Base-by-base conservation (phyloP, 2,329 filamentous ascomycete species). In the Zymoseptoria pseudotritici region DNA sequence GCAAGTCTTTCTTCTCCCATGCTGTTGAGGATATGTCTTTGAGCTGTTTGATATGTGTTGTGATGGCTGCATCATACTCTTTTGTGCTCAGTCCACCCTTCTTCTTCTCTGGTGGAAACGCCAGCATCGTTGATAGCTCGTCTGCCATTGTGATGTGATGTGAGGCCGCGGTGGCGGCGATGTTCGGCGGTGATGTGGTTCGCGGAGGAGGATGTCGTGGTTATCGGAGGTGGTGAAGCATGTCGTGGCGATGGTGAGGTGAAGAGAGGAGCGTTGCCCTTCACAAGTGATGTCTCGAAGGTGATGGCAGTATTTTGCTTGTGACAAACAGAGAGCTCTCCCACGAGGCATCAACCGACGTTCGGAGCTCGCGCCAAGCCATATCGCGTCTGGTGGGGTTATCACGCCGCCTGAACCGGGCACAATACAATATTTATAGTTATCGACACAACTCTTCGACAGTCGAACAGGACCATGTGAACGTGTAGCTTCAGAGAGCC, bases 51-150 rank as follows among this genome's bases (percentile, higher is more conserved):
- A 76, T 61, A 65, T 74, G 77, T 11, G 62, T 62, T 42, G 68
- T 70, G 55, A 74, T 71, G 50, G 69, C 64, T 46, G 65, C 66
- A 61, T 79, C 76, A 60, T 78, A 78, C 24, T 76, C 73, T 53
- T 73, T 73, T 59, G 71, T 63, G 26, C 67, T 69, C 9, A 76
- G 46, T 17, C 54, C 53, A 19, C 64, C 63, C 50, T 60, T 58
- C 50, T 61, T 60, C 52, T 63, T 61, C 26, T 70, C 68, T 2
- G 71, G 67, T 58, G 68, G 75, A 61, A 77, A 78, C 24, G 70
- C 65, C 26, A 69, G 66, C 56, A 68, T 55, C n/a, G 56, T 55
- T 9, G 56, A 52, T 49, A 70, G 54, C 19, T 58, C 53, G 53
- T 70, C 68, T 11, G 63, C 62, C 69, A 71, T 72, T 59, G 20